Base-by-base conservation (phyloP, 148 eudicot genomes). In the Fallopia convolvulus region DNA sequence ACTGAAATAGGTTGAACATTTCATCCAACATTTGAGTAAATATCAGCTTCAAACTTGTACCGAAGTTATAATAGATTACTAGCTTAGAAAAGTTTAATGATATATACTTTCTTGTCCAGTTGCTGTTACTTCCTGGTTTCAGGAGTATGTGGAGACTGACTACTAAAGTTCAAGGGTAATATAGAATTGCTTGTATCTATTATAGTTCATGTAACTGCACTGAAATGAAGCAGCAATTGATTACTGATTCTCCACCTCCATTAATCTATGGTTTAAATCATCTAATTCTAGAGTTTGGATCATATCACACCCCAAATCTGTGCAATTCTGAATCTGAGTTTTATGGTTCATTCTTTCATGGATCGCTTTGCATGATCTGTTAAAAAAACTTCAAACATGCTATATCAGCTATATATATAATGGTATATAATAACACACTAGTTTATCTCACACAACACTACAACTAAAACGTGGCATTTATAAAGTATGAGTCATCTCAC, bases 1-100 rank as follows among this genome's bases (percentile, higher is more conserved):
- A 68, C 72, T 39, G 44, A 68, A 32, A 68, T 68, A 68, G 72
- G 72, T 39, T 68, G 42, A 68, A 66, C n/a, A 66, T 66, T 66
- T 66, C 72, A 66, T 58, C 72, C 20, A 14, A 36, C 72, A 68
- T 68, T 68, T 39, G 72, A 68, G 72, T 68, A 68, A 10, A 68
- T 68, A 68, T 39, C 72, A 36, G 4, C 72, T 68, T 68, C 72
- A 68, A 68, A 68, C 72, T 39, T 36, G 21, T 68, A 68, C 21
- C 20, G 44, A 17, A 68, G 8, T 39, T 68, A 68, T 68, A 68
- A 33, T 68, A 68, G 44, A 68, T 68, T 68, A 17, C 44, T 68
- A 68, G 72, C 44, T 68, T 68, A 68, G 72, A 68, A 68, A 14
- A 15, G 8, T 13, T 68, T 5, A 68, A 15, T 68, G 44, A 68